These are phyloP conservation scores for Fusarium nodosum DNA, from an alignment of 2,329 filamentous ascomycete species.

Conservation along the genomic window DNA sequence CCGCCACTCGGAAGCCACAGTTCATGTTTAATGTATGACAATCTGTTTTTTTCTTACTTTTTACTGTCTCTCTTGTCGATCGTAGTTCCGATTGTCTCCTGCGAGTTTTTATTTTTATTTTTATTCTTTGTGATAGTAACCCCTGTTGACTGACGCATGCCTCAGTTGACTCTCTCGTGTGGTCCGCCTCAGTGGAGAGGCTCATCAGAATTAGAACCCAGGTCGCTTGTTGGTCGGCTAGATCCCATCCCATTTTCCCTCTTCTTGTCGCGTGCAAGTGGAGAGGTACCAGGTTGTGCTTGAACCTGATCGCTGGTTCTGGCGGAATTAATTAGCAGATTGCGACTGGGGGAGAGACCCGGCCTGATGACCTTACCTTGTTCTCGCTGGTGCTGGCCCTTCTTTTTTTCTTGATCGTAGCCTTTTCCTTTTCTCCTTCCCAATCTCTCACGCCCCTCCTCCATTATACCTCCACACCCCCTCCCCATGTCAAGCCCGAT, in stretches of 20 bases:
- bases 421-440: conserved; percentile 5
- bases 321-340: conserved; percentile 50
- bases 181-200: conserved; percentile 27
- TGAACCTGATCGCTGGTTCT: conserved; percentile 48
- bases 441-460: background rate
- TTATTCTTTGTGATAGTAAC: background rate
- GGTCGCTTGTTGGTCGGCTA: conserved; percentile 30
- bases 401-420: conserved; percentile 3
- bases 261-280: conserved; percentile 48
- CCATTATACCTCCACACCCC: conserved; percentile 11
- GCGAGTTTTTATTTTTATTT: background rate
- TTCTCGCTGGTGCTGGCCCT: background rate
- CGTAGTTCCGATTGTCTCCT: conserved; percentile 11
- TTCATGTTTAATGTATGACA: background rate
- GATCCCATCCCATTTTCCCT: conserved; percentile 51
- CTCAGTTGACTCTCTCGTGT: conserved; percentile 40
- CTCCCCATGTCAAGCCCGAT: conserved; percentile 41
- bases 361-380: background rate
- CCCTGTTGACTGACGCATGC: conserved; percentile 39
- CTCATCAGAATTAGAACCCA: conserved; percentile 17
- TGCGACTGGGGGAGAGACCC: conserved; percentile 28
- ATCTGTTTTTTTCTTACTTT: background rate
- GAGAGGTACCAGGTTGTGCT: conserved; percentile 36
- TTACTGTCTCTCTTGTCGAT: background rate
- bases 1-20: conserved; percentile 7